Conservation (phyloP, 306 rosid species). For the Acmispon strigosus region DNA sequence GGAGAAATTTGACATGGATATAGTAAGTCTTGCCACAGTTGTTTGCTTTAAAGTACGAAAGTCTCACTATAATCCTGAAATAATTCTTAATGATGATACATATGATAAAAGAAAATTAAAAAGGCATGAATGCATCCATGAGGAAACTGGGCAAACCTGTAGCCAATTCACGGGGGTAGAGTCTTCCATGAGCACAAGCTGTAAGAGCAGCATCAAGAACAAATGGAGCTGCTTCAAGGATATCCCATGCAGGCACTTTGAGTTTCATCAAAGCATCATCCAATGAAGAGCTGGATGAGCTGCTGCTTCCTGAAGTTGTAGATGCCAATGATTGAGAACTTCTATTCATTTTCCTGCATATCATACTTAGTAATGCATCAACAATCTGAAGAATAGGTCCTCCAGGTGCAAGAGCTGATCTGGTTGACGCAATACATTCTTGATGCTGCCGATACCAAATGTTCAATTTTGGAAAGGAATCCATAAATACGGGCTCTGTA, state of each 20-base stretch:
- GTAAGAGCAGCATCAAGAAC: conserved; percentile 94
- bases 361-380: conserved; percentile 85
- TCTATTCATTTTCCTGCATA: conserved; percentile 59
- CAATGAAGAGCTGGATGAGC: conserved; percentile 66
- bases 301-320: conserved; percentile 70
- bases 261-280: conserved; percentile 69
- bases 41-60: conserved; percentile 6
- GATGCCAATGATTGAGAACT: conserved; percentile 42
- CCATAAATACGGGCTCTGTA: conserved; percentile 65
- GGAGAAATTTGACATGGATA: too few relatives aligned
- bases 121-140: background rate
- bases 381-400: conserved; percentile 79
- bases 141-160: conserved; percentile 49
- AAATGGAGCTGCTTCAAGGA: conserved; percentile 86
- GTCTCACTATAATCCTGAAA: conserved; percentile 17
- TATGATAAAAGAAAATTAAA: background rate
- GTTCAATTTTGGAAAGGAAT: conserved; percentile 83
- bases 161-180: conserved; percentile 93
- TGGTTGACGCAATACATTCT: conserved; percentile 90
- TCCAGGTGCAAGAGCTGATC: conserved; percentile 82
- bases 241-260: conserved; percentile 98
- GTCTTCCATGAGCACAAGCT: conserved; percentile 92
- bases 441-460: conserved; percentile 92
- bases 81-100: background rate
- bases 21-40: too few relatives aligned